A percentile compares a stretch with the other conserved stretches of the same genome.
Evolutionary conservation across 2,329 filamentous ascomycete genomes (phyloP).

Genomic region (Calonectria crousiana): DNA sequence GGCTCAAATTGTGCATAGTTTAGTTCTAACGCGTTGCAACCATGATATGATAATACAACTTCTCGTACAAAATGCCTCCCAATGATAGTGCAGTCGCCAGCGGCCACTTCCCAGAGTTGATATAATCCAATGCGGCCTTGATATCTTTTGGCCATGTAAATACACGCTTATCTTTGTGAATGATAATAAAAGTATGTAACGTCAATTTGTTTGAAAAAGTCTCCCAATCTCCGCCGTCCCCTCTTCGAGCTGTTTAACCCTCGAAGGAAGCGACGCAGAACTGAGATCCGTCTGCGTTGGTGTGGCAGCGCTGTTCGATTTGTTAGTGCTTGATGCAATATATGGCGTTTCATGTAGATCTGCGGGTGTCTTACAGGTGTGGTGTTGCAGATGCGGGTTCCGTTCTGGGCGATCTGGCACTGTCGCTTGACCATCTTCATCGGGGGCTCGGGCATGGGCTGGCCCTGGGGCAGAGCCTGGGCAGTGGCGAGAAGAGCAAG

Average conservation of each 20-base stretch:
- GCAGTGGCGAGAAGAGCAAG: neutral
- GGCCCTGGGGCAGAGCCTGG: neutral
- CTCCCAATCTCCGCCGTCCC: neutral
- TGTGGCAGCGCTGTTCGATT: neutral
- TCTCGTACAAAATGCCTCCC: slow-evolving; percentile 2
- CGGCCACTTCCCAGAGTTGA: neutral
- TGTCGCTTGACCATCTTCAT: slow-evolving; percentile 4
- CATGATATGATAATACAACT: neutral
- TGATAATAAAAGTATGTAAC: neutral
- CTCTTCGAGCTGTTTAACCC: neutral
- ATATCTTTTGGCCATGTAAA: neutral
- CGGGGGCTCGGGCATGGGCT: neutral
- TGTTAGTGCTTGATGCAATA: neutral
- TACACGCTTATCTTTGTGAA: slow-evolving; percentile 1
- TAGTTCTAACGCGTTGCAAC: neutral
- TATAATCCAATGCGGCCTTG: neutral
- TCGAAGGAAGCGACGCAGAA: slow-evolving; percentile 6
- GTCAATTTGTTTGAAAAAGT: neutral
- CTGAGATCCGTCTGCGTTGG: slow-evolving; percentile 2
- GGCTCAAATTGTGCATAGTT: neutral
- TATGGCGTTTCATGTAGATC: neutral
- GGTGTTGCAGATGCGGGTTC: slow-evolving; percentile 5
- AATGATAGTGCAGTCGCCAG: slow-evolving; percentile 4
- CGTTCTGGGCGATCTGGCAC: neutral
- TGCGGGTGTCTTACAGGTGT: neutral